Conservation (phyloP, 805 yeast species). For the Candida caryicola region DNA sequence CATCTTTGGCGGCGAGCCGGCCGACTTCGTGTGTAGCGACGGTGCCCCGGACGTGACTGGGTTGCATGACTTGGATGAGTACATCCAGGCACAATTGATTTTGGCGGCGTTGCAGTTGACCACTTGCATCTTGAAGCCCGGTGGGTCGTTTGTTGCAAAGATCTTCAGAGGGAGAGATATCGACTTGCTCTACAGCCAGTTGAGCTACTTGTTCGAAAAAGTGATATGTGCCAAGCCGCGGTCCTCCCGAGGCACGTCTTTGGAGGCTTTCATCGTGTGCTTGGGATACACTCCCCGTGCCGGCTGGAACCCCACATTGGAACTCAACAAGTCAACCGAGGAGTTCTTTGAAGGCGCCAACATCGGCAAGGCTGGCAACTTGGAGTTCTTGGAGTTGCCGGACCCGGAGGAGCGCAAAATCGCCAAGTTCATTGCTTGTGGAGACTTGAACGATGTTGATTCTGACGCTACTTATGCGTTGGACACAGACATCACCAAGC, state of each 20-base stretch:
- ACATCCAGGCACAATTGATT: slow-evolving; percentile 91
- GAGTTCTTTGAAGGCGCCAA: slow-evolving; percentile 70
- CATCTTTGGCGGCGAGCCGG: slow-evolving; percentile 85
- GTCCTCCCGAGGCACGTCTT: slow-evolving; percentile 89
- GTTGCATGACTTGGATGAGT: slow-evolving; percentile 92
- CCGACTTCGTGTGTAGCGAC: slow-evolving; percentile 94
- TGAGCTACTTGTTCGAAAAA: slow-evolving; percentile 77
- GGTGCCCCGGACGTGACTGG: slow-evolving; percentile 99
- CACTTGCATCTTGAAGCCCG: slow-evolving; percentile 81
- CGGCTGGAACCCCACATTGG: slow-evolving; percentile 75
- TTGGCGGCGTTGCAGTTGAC: slow-evolving; percentile 89
- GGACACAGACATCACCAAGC: slow-evolving; percentile 34
- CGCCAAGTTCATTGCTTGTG: slow-evolving; percentile 95
- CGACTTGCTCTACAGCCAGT: slow-evolving; percentile 88
- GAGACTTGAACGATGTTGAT: slow-evolving; percentile 83
- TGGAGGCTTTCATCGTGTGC: slow-evolving; percentile 93
- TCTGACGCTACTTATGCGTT: slow-evolving; percentile 90
- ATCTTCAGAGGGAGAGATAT: slow-evolving; percentile 95
- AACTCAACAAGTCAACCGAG: slow-evolving; percentile 62
- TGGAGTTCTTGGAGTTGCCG: slow-evolving; percentile 48
- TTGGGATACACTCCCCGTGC: slow-evolving; percentile 78
- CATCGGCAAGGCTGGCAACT: slow-evolving; percentile 53
- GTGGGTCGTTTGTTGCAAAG: slow-evolving; percentile 94
- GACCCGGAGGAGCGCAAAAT: slow-evolving; percentile 62
- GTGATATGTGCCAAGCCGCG: slow-evolving; percentile 97